Conservation (phyloP, 139 green algal genomes). For the Tetraselmis striata region DNA sequence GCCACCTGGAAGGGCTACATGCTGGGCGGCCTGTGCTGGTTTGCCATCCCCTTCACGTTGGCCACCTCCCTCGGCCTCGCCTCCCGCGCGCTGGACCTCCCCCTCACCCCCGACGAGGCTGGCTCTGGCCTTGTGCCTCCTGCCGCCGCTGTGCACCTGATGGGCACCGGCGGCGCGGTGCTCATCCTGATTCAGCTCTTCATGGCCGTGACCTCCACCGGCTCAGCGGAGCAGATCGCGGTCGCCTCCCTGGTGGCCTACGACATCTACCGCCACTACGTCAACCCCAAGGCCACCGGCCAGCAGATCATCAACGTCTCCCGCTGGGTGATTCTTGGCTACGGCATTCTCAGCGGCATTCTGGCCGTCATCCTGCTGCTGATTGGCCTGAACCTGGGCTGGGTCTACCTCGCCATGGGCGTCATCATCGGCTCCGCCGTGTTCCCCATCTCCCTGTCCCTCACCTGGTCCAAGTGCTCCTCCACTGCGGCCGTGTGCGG, state of each 20-base stretch:
- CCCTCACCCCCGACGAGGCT: slow-evolving; percentile 63
- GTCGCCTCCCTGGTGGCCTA: slow-evolving; percentile 80
- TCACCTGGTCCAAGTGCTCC: slow-evolving; percentile 51
- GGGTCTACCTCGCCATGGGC: slow-evolving; percentile 80
- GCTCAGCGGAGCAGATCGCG: slow-evolving; percentile 82
- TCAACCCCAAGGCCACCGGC: slow-evolving; percentile 61
- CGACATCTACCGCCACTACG: slow-evolving; percentile 61
- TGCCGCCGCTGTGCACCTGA: slow-evolving; percentile 65
- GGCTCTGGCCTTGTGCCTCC: slow-evolving; percentile 75
- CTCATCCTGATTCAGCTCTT: slow-evolving; percentile 77
- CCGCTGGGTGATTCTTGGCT: slow-evolving; percentile 59
- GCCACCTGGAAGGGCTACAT: slow-evolving; percentile 77
- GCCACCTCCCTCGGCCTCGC: slow-evolving; percentile 83
- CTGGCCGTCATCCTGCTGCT: slow-evolving; percentile 76
- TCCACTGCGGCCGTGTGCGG: slow-evolving; percentile 59
- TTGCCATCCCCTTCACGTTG: slow-evolving; percentile 91
- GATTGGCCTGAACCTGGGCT: slow-evolving; percentile 63
- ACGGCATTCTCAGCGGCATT: slow-evolving; percentile 63
- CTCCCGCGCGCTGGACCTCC: slow-evolving; percentile 77
- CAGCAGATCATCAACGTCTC: slow-evolving; percentile 66
- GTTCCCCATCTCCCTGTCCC: slow-evolving; percentile 58
- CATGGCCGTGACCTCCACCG: slow-evolving; percentile 83
- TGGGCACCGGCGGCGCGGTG: slow-evolving; percentile 75
- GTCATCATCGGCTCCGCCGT: slow-evolving; percentile 85
- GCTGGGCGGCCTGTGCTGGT: slow-evolving; percentile 81